phyloP scores from a whole-genome alignment of 2,329 filamentous ascomycete genomes.

The Westerdykella aurantiaca region DNA sequence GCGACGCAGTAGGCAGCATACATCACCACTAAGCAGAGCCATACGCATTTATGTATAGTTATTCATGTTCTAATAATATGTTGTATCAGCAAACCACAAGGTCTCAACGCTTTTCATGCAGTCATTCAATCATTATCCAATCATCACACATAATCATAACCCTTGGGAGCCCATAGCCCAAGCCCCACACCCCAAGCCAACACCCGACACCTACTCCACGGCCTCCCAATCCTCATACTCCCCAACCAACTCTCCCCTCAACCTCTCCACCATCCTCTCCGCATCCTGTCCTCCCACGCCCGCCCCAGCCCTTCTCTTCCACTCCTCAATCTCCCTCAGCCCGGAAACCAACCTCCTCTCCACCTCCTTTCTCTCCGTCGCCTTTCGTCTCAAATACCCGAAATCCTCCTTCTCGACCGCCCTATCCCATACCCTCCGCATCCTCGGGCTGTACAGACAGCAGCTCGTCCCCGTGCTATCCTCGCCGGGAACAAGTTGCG shows the following conservation, averaged over 20 bases:
- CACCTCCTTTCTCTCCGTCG: conserved; percentile 45
- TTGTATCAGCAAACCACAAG: no score
- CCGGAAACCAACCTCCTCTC: conserved; percentile 42
- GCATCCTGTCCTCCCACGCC: conserved; percentile 11
- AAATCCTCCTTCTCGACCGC: conserved; percentile 64
- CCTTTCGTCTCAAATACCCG: conserved; percentile 56
- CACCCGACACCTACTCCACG: conserved; percentile 19
- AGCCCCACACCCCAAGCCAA: no score
- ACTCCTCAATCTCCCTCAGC: conserved; percentile 29
- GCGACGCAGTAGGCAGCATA: no score
- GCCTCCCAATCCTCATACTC: conserved; percentile 26
- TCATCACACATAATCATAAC: no score
- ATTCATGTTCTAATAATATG: no score
- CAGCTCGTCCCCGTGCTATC: conserved; percentile 52
- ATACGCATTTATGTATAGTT: no score
- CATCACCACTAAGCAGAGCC: no score
- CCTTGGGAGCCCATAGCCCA: no score
- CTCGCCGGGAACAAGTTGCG: conserved; percentile 50
- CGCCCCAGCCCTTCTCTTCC: conserved; percentile 13
- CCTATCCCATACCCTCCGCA: conserved; percentile 66
- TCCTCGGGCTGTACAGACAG: conserved; percentile 73
- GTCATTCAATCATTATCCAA: no score
- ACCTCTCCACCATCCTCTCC: conserved; percentile 18
- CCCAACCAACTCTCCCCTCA: conserved; percentile 19
- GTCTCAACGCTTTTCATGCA: no score